phyloP scores from a whole-genome alignment of 495 filamentous ascomycete genomes.

The Cladorrhinum samala region DNA sequence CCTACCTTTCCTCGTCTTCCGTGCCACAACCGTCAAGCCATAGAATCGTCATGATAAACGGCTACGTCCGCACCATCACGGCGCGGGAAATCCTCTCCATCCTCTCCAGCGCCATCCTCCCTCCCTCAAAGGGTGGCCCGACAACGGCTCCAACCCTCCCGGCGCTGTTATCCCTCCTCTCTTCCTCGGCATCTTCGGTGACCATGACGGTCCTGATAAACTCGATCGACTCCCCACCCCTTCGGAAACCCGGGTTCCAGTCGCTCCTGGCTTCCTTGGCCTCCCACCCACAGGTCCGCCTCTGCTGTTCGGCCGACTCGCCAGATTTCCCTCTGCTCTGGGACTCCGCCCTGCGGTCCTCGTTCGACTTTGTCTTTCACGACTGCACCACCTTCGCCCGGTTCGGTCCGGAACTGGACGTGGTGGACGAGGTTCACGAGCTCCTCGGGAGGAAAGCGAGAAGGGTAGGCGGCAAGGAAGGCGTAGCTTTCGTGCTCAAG shows the following conservation, averaged over 20 bases:
- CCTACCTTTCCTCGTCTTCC: slow-evolving; percentile 51
- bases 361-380: slow-evolving; percentile 84
- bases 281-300: slow-evolving; percentile 62
- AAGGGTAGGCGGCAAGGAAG: slow-evolving; percentile 80
- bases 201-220: slow-evolving; percentile 67
- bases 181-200: slow-evolving; percentile 21
- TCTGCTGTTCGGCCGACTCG: slow-evolving; percentile 78
- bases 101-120: slow-evolving; percentile 59
- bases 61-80: slow-evolving; percentile 70
- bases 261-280: slow-evolving; percentile 69
- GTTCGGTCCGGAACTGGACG: slow-evolving; percentile 62
- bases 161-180: slow-evolving; percentile 45
- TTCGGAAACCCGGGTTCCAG: slow-evolving; percentile 66
- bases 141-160: slow-evolving; percentile 51
- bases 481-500: slow-evolving; percentile 83
- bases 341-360: slow-evolving; percentile 72
- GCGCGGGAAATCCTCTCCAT: slow-evolving; percentile 74
- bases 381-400: slow-evolving; percentile 86
- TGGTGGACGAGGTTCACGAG: slow-evolving; percentile 80
- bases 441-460: slow-evolving; percentile 79
- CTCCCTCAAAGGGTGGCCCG: slow-evolving; percentile 29
- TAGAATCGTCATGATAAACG: slow-evolving; percentile 80
- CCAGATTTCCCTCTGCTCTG: slow-evolving; percentile 83
- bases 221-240: slow-evolving; percentile 71
- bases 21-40: slow-evolving; percentile 22